These are phyloP conservation scores for Phialophora verrucosa DNA, from an alignment of 2,329 filamentous ascomycete species.

Conservation along the genomic window DNA sequence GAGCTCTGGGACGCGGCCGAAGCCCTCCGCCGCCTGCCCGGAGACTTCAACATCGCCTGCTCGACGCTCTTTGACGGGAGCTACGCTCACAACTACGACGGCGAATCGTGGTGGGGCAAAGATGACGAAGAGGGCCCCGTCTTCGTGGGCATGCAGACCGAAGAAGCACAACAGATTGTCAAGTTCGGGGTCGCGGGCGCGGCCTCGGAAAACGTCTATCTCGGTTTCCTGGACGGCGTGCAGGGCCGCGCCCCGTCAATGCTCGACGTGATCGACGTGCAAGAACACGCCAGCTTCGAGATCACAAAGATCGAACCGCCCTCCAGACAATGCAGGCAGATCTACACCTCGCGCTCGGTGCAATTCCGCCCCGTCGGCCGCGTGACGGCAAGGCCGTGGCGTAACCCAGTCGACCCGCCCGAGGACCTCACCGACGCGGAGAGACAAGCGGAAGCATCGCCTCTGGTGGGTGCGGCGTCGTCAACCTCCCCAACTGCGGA, in stretches of 20 bases:
- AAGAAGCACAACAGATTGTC: conserved; percentile 58
- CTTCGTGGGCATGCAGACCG: conserved; percentile 50
- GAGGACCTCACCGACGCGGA: conserved; percentile 49
- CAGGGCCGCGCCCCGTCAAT: conserved; percentile 37
- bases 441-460: conserved; percentile 16
- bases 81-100: conserved; percentile 51
- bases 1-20: conserved; percentile 69
- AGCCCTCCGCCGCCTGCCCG: conserved; percentile 66
- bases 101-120: conserved; percentile 49
- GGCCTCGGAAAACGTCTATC: conserved; percentile 49
- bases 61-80: conserved; percentile 69
- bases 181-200: conserved; percentile 57
- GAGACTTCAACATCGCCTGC: conserved; percentile 79
- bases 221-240: conserved; percentile 48
- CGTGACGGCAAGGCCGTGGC: conserved; percentile 59
- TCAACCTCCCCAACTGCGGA: conserved; percentile 39
- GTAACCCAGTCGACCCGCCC: conserved; percentile 49
- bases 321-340: conserved; percentile 50
- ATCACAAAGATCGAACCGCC: conserved; percentile 61
- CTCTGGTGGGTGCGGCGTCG: neutral
- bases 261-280: conserved; percentile 51
- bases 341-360: conserved; percentile 54
- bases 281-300: conserved; percentile 65
- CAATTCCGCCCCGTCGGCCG: conserved; percentile 60
- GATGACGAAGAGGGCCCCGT: conserved; percentile 41